phyloP scores from a whole-genome alignment of 2,329 filamentous ascomycete species.

The Aspergillus uvarum region DNA sequence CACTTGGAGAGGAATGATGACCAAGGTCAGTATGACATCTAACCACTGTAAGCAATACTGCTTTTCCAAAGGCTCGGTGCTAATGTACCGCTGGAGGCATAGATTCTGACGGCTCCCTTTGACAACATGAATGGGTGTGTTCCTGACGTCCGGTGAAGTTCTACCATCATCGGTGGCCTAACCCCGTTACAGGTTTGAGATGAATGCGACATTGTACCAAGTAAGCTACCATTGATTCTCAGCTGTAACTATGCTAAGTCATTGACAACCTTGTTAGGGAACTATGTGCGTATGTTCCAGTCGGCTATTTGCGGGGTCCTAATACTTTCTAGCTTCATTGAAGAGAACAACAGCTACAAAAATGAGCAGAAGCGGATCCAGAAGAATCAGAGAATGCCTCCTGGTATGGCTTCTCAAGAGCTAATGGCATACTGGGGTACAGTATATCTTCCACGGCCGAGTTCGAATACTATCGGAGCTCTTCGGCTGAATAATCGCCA shows the following conservation, averaged over 20 bases:
- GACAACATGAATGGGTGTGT: slow-evolving; percentile 74
- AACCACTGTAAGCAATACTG: not conserved
- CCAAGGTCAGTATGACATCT: slow-evolving; percentile 63
- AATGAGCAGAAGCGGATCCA: slow-evolving; percentile 61
- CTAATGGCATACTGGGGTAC: slow-evolving; percentile 91
- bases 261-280: slow-evolving; percentile 42
- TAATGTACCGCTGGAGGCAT: not conserved
- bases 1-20: slow-evolving; percentile 98
- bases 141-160: not conserved
- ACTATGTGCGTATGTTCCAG: slow-evolving; percentile 49
- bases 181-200: slow-evolving; percentile 69
- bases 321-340: slow-evolving; percentile 69
- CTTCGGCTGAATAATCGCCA: not conserved
- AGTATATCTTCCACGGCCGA: slow-evolving; percentile 5
- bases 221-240: slow-evolving; percentile 48
- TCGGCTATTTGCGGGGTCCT: not conserved
- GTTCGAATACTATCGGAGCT: not conserved
- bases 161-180: slow-evolving; percentile 6
- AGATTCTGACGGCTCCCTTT: slow-evolving; percentile 85
- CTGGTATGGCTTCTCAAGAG: slow-evolving; percentile 64
- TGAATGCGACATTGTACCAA: slow-evolving; percentile 92
- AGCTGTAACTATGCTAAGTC: not conserved
- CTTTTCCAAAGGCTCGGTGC: not conserved
- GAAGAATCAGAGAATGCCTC: slow-evolving; percentile 48
- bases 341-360: slow-evolving; percentile 81